A percentile compares a stretch with the other conserved stretches of the same genome.
phyloP scores from a whole-genome alignment of 495 filamentous ascomycete species.

The Penicillium roqueforti region DNA sequence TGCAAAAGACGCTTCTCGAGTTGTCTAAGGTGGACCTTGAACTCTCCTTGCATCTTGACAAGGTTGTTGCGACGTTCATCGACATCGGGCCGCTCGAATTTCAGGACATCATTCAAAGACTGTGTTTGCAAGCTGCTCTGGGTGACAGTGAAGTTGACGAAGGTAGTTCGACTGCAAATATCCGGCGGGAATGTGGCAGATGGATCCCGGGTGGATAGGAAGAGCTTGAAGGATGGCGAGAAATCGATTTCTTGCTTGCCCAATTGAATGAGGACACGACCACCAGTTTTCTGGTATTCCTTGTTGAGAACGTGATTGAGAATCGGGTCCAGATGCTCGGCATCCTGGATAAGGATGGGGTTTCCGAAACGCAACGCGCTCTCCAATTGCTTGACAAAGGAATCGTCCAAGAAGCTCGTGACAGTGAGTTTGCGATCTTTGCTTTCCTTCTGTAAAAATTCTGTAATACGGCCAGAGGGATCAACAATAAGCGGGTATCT shows the following conservation, averaged over 20 bases:
- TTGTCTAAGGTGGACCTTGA: slow-evolving; percentile 91
- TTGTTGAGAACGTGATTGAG: slow-evolving; percentile 99
- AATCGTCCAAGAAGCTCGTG: slow-evolving; percentile 96
- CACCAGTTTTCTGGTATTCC: slow-evolving; percentile 99
- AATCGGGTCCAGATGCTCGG: slow-evolving; percentile 93
- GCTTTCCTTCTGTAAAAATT: slow-evolving; percentile 91
- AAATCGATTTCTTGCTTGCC: slow-evolving; percentile 99
- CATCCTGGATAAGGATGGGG: slow-evolving; percentile 97
- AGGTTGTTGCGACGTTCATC: slow-evolving; percentile 93
- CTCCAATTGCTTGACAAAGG: slow-evolving; percentile 95
- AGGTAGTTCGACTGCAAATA: slow-evolving; percentile 95
- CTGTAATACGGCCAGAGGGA: slow-evolving; percentile 86
- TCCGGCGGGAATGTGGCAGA: slow-evolving; percentile 96
- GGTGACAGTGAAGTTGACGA: slow-evolving; percentile 99
- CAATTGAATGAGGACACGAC: slow-evolving; percentile 95
- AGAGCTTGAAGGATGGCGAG: slow-evolving; percentile 93
- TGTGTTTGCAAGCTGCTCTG: slow-evolving; percentile 98
- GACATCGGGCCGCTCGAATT: slow-evolving; percentile 96
- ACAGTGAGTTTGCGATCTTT: slow-evolving; percentile 91
- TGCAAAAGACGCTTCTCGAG: slow-evolving; percentile 94
- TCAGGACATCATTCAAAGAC: slow-evolving; percentile 92
- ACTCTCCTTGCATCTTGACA: slow-evolving; percentile 97
- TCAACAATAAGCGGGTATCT: slow-evolving; percentile 98
- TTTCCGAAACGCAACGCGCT: slow-evolving; percentile 97
- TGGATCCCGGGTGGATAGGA: slow-evolving; percentile 91